Base-by-base conservation (phyloP, 371 early-diverging fungal species). In the Mortierella sp. region DNA sequence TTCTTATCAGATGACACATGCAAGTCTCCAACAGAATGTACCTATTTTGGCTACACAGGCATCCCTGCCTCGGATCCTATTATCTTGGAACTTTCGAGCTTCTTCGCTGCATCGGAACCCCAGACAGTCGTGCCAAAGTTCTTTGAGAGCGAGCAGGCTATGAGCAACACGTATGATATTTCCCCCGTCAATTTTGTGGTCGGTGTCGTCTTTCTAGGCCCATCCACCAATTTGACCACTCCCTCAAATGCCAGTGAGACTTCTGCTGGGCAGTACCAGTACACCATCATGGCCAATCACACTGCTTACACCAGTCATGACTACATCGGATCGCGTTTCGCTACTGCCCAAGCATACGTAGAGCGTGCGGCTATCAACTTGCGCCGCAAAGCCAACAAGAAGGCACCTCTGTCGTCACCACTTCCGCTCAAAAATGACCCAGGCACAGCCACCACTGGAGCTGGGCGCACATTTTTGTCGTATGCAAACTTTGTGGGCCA, bases 341-440 rank as follows among this genome's bases (percentile, higher is more conserved):
- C 77, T 35, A 86, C 87, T 2, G 78, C 80, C 20, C 83, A 84
- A 73, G 72, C 75, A 5, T 87, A 87, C 51, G 62, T 87, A 20
- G 84, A 86, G 43, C 78, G 83, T 59, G 87, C 87, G 5, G 75
- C 86, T 4, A 73, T 83, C 69, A 87, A 87, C 57, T 52, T 83
- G 32, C 76, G 67, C 30, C 86, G 87, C 43, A 68, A 73, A 39
- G 75, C 77, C 35, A 73, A 63, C 55, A 64, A 64, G n/a, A 83
- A 76, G 54, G 60, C 81, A 12, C 67, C 76, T 39, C 76, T 87
- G 5, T 78, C 75, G 2, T 84, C 87, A 0, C 87, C 87, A 14
- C 62, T 86, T 22, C 84, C 84, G 2, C 32, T 71, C 30, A 78
- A 73, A 64, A 54, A 5, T 4, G 61, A 57, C 26, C 74, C 75